These are phyloP conservation scores for Fraxinus floribunda DNA, from an alignment of 305 asterid genomes.

Conservation along the genomic window DNA sequence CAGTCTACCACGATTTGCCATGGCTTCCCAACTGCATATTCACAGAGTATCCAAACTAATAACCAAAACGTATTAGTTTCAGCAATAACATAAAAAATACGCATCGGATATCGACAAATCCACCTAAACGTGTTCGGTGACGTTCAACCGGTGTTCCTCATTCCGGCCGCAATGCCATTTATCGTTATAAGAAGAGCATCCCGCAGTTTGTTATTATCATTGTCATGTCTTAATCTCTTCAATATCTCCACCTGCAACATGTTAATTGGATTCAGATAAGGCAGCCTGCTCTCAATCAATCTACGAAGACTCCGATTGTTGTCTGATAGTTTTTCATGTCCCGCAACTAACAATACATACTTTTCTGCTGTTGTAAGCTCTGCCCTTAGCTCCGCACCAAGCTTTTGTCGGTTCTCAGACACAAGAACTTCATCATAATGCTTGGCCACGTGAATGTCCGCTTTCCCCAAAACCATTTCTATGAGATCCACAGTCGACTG, in stretches of 20 bases:
- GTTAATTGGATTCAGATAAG: slow-evolving; percentile 85
- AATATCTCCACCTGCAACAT: slow-evolving; percentile 95
- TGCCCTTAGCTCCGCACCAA: slow-evolving; percentile 71
- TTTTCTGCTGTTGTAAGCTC: slow-evolving; percentile 74
- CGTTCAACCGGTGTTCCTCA: slow-evolving; percentile 85
- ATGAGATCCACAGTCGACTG: slow-evolving; percentile 85
- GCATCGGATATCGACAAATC: background rate
- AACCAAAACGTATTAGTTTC: background rate
- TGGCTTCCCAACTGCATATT: background rate
- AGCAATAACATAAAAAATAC: background rate
- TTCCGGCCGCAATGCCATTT: slow-evolving; percentile 97
- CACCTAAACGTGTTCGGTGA: background rate
- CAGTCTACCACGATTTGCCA: background rate
- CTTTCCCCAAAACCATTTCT: slow-evolving; percentile 91
- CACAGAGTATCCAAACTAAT: background rate
- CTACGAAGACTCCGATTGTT: slow-evolving; percentile 68
- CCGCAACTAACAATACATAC: slow-evolving; percentile 68
- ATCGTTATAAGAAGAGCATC: slow-evolving; percentile 87
- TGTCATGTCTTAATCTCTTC: slow-evolving; percentile 72
- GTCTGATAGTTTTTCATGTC: slow-evolving; percentile 75
- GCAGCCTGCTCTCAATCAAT: slow-evolving; percentile 92
- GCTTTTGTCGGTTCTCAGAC: slow-evolving; percentile 57
- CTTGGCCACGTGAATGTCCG: slow-evolving; percentile 78
- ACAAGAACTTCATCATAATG: slow-evolving; percentile 89
- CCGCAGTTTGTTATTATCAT: slow-evolving; percentile 68